A percentile compares a stretch with the other conserved stretches of the same genome.
Evolutionary conservation across 805 yeast genomes (phyloP).

Genomic region (Zygosaccharomyces bisporus): DNA sequence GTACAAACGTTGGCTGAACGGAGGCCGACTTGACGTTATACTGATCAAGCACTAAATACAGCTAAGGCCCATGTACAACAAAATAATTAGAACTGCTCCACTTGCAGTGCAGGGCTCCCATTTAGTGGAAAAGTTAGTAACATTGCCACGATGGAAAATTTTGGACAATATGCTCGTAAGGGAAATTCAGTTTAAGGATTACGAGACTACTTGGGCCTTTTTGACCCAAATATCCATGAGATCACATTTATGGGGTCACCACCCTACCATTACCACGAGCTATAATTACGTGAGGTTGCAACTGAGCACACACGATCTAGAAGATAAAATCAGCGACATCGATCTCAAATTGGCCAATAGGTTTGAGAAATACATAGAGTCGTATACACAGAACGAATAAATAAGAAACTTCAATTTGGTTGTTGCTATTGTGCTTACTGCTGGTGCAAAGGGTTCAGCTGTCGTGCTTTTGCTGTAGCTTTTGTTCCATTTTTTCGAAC

Average conservation of each 20-base stretch:
- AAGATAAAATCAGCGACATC: slow-evolving; percentile 42
- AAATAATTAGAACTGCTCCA: slow-evolving; percentile 34
- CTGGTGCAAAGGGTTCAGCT: no score
- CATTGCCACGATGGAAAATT: slow-evolving; percentile 29
- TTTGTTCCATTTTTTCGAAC: slow-evolving; percentile 77
- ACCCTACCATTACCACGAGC: slow-evolving; percentile 62
- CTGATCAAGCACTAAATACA: background rate
- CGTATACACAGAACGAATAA: slow-evolving; percentile 9
- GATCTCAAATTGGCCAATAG: slow-evolving; percentile 57
- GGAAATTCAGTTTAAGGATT: slow-evolving; percentile 45
- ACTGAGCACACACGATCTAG: slow-evolving; percentile 63
- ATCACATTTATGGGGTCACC: slow-evolving; percentile 60
- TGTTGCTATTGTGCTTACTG: slow-evolving; percentile 1
- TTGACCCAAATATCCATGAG: slow-evolving; percentile 54
- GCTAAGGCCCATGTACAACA: slow-evolving; percentile 37
- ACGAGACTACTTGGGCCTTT: slow-evolving; percentile 65
- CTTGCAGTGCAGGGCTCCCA: slow-evolving; percentile 27
- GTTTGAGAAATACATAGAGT: slow-evolving; percentile 38
- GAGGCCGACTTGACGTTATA: background rate
- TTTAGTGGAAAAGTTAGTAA: slow-evolving; percentile 20
- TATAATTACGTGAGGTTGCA: slow-evolving; percentile 55
- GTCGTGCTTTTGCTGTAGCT: slow-evolving; percentile 35
- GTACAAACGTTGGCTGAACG: background rate
- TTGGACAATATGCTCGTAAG: slow-evolving; percentile 31
- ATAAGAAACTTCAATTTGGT: slow-evolving; percentile 1